These are phyloP conservation scores for Boletus coccyginus DNA, from an alignment of 768 basidiomycete genomes.

Conservation along the genomic window DNA sequence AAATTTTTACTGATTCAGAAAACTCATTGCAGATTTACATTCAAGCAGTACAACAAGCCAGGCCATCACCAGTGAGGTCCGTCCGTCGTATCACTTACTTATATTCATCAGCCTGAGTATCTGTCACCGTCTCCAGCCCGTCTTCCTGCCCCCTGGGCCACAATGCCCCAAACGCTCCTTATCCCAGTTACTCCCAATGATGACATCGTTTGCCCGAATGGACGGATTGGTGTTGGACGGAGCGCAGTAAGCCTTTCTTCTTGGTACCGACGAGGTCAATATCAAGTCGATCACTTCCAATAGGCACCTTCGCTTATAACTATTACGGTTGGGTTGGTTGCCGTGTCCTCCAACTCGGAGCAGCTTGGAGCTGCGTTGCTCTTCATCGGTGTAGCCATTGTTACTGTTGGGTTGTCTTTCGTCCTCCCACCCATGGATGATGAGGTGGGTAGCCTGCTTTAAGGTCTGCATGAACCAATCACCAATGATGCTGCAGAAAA, in stretches of 20 bases:
- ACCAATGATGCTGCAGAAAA: neutral
- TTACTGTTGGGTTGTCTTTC: neutral
- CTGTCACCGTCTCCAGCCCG: neutral
- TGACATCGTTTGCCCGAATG: neutral
- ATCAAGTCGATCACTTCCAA: neutral
- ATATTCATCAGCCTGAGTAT: no score
- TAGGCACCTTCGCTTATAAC: neutral
- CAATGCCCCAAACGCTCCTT: neutral
- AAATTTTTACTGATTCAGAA: no score
- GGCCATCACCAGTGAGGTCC: no score
- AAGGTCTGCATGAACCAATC: no score
- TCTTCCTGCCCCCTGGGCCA: no score
- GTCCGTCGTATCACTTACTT: no score
- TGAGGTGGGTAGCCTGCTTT: neutral
- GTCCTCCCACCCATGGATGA: neutral
- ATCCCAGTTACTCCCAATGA: neutral
- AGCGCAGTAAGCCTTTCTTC: neutral
- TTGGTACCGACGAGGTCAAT: neutral
- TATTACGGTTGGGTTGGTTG: neutral
- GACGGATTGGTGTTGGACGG: neutral
- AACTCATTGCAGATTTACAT: no score
- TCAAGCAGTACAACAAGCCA: no score
- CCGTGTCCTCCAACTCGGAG: neutral
- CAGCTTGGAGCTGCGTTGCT: neutral
- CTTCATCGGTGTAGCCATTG: neutral